These are phyloP conservation scores for Onygena corvina DNA, from an alignment of 2,329 filamentous ascomycete species.

Conservation along the genomic window DNA sequence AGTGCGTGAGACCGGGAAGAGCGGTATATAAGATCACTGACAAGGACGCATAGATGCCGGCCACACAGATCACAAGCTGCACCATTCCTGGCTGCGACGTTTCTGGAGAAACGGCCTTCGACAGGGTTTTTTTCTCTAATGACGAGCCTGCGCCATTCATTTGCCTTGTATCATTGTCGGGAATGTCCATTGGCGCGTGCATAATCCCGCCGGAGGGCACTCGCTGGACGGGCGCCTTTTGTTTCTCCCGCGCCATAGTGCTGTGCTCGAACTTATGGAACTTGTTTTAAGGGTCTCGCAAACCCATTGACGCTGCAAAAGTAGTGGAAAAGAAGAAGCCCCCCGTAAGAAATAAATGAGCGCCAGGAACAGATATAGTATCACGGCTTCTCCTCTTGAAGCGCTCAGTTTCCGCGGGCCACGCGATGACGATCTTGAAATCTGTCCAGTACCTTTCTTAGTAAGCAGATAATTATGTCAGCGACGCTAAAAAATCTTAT, in stretches of 20 bases:
- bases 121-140: slow-evolving; percentile 11
- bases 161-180: slow-evolving; percentile 20
- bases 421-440: slow-evolving; percentile 6
- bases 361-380: not conserved
- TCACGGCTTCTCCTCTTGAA: too few relatives aligned
- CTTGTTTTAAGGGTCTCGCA: not conserved
- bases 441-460: slow-evolving; percentile 7
- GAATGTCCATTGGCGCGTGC: slow-evolving; percentile 25
- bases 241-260: slow-evolving; percentile 63
- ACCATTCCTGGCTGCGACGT: slow-evolving; percentile 46
- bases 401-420: not conserved
- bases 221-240: slow-evolving; percentile 52
- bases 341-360: too few relatives aligned
- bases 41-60: slow-evolving; percentile 95
- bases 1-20: not conserved
- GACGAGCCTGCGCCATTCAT: slow-evolving; percentile 23
- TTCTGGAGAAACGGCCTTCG: slow-evolving; percentile 22
- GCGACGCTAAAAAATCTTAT: not conserved
- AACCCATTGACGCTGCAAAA: not conserved
- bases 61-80: slow-evolving; percentile 76
- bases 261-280: not conserved
- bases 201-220: slow-evolving; percentile 56
- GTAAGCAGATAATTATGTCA: too few relatives aligned
- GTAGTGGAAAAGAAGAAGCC: not conserved
- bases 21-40: slow-evolving; percentile 33